phyloP scores from a whole-genome alignment of 106 monocot genomes.

The Dendrobium huoshanense region DNA sequence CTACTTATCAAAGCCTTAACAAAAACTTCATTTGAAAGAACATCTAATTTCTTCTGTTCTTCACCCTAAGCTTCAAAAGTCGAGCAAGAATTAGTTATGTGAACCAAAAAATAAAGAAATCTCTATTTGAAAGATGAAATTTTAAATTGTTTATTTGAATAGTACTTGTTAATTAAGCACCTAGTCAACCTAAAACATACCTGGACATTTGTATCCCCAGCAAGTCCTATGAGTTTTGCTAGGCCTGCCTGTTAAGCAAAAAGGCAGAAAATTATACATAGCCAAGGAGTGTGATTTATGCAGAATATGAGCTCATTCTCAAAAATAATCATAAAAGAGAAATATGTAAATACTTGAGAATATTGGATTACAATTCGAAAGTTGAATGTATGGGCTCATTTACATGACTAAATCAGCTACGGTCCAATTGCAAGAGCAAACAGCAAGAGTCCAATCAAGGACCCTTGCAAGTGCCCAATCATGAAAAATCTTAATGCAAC shows the following conservation, averaged over 20 bases:
- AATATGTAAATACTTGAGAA: too few relatives aligned
- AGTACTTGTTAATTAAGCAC: not conserved
- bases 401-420: too few relatives aligned
- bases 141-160: not conserved
- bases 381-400: too few relatives aligned
- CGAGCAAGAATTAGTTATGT: not conserved
- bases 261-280: too few relatives aligned
- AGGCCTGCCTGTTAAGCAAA: slow-evolving; percentile 66
- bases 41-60: slow-evolving; percentile 98
- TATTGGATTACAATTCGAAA: too few relatives aligned
- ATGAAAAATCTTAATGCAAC: too few relatives aligned
- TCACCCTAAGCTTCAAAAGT: slow-evolving; percentile 56
- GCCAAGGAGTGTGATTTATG: too few relatives aligned
- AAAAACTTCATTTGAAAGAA: slow-evolving; percentile 97
- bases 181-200: slow-evolving; percentile 17
- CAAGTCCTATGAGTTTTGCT: slow-evolving; percentile 89
- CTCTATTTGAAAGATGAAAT: not conserved
- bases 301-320: too few relatives aligned
- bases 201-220: slow-evolving; percentile 95
- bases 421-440: too few relatives aligned
- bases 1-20: slow-evolving; percentile 88
- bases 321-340: too few relatives aligned
- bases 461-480: too few relatives aligned
- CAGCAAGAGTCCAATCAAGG: too few relatives aligned
- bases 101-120: not conserved